These are phyloP conservation scores for Venturia pyrina DNA, from an alignment of 2,329 filamentous ascomycete genomes.

Conservation along the genomic window DNA sequence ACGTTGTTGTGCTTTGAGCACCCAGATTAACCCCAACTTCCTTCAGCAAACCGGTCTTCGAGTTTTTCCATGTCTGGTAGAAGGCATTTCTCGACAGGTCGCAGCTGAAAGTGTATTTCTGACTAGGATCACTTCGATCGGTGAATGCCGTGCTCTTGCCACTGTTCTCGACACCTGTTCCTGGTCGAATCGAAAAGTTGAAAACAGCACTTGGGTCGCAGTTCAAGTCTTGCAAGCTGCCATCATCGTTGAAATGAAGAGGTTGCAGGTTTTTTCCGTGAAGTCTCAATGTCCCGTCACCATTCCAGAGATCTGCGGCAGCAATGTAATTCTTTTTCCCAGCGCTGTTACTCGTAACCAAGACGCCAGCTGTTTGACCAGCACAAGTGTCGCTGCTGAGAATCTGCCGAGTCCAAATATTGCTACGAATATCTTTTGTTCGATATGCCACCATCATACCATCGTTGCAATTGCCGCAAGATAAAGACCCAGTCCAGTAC, in stretches of 20 bases:
- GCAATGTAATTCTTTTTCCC: slow-evolving; percentile 2
- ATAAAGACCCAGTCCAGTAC: slow-evolving; percentile 7
- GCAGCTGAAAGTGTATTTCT: slow-evolving; percentile 7
- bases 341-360: neutral
- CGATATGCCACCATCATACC: slow-evolving; percentile 6
- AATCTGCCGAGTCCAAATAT: slow-evolving; percentile 6
- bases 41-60: neutral
- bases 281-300: slow-evolving; percentile 4
- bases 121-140: slow-evolving; percentile 8
- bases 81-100: slow-evolving; percentile 2
- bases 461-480: slow-evolving; percentile 9
- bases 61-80: slow-evolving; percentile 9
- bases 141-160: slow-evolving; percentile 8
- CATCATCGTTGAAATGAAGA: slow-evolving; percentile 6
- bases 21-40: slow-evolving; percentile 9
- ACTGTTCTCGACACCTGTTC: neutral
- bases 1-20: slow-evolving; percentile 5
- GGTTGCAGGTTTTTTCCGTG: slow-evolving; percentile 11
- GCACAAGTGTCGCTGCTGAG: slow-evolving; percentile 5
- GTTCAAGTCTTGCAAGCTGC: slow-evolving; percentile 4
- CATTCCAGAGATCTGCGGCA: slow-evolving; percentile 5
- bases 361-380: slow-evolving; percentile 6
- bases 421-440: slow-evolving; percentile 4
- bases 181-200: neutral
- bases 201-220: neutral